A percentile compares a stretch with the other conserved stretches of the same genome.
phyloP scores from a whole-genome alignment of 176 grass and related monocot species.

The Themeda triandra region DNA sequence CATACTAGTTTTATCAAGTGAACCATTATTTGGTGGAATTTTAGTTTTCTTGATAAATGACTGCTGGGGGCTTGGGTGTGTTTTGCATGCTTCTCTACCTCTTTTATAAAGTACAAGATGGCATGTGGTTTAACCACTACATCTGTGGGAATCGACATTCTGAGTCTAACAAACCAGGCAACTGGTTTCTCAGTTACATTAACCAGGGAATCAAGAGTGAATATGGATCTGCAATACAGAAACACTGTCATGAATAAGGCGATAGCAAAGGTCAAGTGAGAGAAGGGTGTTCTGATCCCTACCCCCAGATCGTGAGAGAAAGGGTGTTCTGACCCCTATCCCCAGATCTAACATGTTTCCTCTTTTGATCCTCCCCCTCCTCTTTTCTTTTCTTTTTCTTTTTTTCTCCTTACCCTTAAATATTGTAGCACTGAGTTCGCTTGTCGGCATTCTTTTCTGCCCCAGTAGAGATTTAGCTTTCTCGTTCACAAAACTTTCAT shows the following conservation, averaged over 20 bases:
- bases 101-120: background rate
- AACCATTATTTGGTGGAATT: background rate
- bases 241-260: background rate
- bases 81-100: background rate
- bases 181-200: background rate
- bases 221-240: background rate
- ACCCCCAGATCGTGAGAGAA: too few species aligned
- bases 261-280: background rate
- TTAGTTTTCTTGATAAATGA: background rate
- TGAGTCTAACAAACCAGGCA: background rate
- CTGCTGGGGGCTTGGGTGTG: background rate
- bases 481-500: background rate
- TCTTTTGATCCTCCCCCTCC: background rate
- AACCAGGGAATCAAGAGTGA: too few species aligned
- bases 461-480: background rate
- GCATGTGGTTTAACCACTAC: background rate
- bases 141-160: too few species aligned
- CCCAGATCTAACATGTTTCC: too few species aligned
- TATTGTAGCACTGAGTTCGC: background rate
- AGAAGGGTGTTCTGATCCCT: background rate
- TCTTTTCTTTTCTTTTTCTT: background rate
- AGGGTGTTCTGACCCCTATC: too few species aligned
- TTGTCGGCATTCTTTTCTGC: background rate
- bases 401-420: background rate
- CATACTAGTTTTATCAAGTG: background rate